Evolutionary conservation across 169 alveolate species (phyloP).

Genomic region (Plasmodium gallinaceum): DNA sequence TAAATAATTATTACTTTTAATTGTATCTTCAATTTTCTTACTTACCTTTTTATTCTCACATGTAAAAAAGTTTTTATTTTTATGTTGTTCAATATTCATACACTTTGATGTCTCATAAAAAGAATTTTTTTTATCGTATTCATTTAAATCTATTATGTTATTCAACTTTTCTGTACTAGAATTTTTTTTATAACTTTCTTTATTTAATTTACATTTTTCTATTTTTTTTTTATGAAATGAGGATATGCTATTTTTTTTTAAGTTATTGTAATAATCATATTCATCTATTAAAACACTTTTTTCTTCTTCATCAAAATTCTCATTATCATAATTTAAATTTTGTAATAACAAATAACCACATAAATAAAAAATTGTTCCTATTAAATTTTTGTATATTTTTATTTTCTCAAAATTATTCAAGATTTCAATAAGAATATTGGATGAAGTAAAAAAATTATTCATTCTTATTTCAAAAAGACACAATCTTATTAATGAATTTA

Average conservation of each 20-base stretch:
- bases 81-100: not conserved
- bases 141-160: not conserved
- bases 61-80: not conserved
- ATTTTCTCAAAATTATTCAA: constrained; percentile 50
- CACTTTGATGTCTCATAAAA: not conserved
- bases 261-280: constrained; percentile 27
- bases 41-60: not conserved
- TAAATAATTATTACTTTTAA: not conserved
- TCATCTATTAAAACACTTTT: constrained; percentile 20
- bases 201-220: constrained; percentile 11
- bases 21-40: not conserved
- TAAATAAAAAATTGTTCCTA: constrained; percentile 55
- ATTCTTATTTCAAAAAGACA: constrained; percentile 73
- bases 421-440: constrained; percentile 61
- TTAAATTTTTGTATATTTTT: constrained; percentile 40
- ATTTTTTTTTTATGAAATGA: constrained; percentile 1
- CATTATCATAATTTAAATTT: constrained; percentile 18
- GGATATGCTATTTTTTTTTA: constrained; percentile 15
- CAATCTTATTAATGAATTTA: constrained; percentile 44
- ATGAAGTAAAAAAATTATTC: constrained; percentile 25
- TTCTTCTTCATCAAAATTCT: constrained; percentile 6
- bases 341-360: constrained; percentile 47
- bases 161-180: not conserved
- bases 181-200: constrained; percentile 16
- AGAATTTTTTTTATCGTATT: not conserved